phyloP scores from a whole-genome alignment of 768 basidiomycete genomes.

The Leccinum variicolor region DNA sequence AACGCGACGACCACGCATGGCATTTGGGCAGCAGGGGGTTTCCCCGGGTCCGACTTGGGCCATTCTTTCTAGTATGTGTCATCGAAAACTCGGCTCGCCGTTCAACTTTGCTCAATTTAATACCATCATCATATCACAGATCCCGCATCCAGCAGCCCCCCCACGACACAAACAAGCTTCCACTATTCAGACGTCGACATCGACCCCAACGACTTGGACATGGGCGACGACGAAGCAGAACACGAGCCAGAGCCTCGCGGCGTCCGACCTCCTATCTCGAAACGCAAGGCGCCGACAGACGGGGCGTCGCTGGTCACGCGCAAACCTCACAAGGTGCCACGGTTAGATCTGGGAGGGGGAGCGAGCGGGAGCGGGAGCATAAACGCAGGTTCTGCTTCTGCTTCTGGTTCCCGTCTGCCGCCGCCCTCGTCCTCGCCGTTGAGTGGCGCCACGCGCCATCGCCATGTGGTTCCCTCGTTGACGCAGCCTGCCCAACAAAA shows the following conservation, averaged over 20 bases:
- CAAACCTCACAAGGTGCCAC: constrained; percentile 17
- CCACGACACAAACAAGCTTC: constrained; percentile 10
- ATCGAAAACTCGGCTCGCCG: neutral
- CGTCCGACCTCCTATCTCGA: constrained; percentile 13
- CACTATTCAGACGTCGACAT: constrained; percentile 13
- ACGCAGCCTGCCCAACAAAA: constrained; percentile 9
- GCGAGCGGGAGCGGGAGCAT: neutral
- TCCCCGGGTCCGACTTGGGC: constrained; percentile 32
- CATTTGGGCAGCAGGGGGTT: neutral
- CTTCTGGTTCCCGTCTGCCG: neutral
- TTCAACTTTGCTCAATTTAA: neutral
- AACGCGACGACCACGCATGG: neutral
- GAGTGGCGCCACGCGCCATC: neutral
- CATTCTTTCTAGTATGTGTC: constrained; percentile 21
- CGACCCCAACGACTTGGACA: constrained; percentile 11
- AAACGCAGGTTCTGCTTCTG: neutral
- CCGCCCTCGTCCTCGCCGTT: neutral
- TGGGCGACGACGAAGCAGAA: constrained; percentile 22
- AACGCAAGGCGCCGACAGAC: constrained; percentile 24
- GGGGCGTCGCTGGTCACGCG: constrained; percentile 5
- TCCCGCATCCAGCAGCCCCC: constrained; percentile 18
- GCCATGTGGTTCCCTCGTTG: neutral
- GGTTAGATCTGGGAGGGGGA: constrained; percentile 11
- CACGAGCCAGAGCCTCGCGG: neutral
- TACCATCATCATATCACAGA: constrained; percentile 7